Base-by-base conservation (phyloP, 2,329 filamentous ascomycete genomes). In the Pseudogymnoascus sp. region DNA sequence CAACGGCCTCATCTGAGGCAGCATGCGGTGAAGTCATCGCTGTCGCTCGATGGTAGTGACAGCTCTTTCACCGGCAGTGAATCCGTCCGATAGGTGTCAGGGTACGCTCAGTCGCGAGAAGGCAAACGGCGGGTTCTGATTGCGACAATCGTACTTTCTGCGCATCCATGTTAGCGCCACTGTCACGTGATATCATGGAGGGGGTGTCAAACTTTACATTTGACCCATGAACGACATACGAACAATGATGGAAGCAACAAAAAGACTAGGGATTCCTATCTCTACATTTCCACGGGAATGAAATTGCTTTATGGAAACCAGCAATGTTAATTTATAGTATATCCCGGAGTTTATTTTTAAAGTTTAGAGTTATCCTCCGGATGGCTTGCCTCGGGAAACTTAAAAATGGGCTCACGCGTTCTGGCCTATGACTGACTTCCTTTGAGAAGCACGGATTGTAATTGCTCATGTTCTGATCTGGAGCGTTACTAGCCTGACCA, bases 1-100 rank as follows among this genome's bases (percentile, higher is more conserved):
- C 65, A 60, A 65, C 63, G 37, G 63, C 64, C 31, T 67, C 67
- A 43, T 62, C 38, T 31, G 63, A 42, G 36, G 65, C 61, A 63
- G 59, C 63, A 61, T 68, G 66, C 69, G 69, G 70, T 72, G 72
- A 73, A 69, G 71, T 73, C 72, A 73, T 73, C 71, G 68, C 70
- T 73, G 71, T 68, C 69, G 64, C 68, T 67, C 65, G 65, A 34
- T 60, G 36, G 66, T 63, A 66, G 63, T 62, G 69, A 71, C 71
- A 73, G 70, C 71, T 73, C 72, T 62, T 73, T 67, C 72, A 72
- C 70, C 70, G 66, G 65, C 62, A 62, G 62, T 63, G 59, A 49
- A 62, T 62, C 61, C 59, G 21, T 65, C 38, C 43, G 49, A 56
- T 46, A 64, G 14, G 46, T 49, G 61, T 56, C 25, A 37, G 42